Conservation (phyloP, 2,329 filamentous ascomycete species). For the Botrytis cinerea region DNA sequence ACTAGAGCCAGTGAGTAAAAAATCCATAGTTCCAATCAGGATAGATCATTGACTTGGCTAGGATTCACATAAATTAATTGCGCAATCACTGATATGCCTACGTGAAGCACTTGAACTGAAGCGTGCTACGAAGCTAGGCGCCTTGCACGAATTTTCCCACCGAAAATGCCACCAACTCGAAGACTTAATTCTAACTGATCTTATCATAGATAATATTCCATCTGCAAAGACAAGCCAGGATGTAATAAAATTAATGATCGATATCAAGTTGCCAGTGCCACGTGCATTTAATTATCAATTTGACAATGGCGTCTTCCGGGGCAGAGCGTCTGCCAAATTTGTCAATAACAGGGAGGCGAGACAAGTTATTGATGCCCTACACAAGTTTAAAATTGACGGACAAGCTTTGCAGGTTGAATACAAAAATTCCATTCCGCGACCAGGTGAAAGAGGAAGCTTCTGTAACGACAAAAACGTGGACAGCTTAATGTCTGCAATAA, state of each 20-base stretch:
- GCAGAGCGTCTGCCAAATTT: conserved; percentile 96
- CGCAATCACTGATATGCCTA: background rate
- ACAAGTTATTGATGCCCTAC: conserved; percentile 88
- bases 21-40: background rate
- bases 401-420: conserved; percentile 95
- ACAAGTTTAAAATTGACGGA: conserved; percentile 92
- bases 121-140: background rate
- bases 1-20: background rate
- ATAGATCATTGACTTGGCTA: background rate
- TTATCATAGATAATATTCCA: conserved; percentile 99
- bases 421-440: conserved; percentile 64
- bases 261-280: conserved; percentile 87
- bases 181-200: conserved; percentile 94
- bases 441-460: background rate
- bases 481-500: background rate
- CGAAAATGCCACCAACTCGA: conserved; percentile 47
- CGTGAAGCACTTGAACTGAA: background rate
- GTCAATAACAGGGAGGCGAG: conserved; percentile 92
- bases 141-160: background rate
- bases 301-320: conserved; percentile 94
- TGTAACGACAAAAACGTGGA: background rate
- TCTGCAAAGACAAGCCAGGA: conserved; percentile 98
- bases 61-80: background rate
- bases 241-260: conserved; percentile 88
- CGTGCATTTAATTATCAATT: conserved; percentile 99